Percentiles rank a stretch among this genome's conserved stretches.
Evolutionary conservation across 2,329 filamentous ascomycete species (phyloP).

Genomic region (Blumeriella jaapii): DNA sequence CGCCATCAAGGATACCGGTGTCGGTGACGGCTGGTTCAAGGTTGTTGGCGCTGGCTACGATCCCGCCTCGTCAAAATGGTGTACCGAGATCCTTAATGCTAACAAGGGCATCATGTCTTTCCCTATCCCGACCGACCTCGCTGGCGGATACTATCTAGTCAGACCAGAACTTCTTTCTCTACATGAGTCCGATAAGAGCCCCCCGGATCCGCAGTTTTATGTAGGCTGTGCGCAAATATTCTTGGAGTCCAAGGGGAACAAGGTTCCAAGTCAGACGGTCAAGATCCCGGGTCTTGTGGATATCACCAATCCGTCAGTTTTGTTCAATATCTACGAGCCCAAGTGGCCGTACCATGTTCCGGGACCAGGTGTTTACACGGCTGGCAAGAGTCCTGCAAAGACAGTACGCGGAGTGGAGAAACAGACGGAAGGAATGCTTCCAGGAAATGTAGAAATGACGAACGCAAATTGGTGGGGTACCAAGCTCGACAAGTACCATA

Average conservation of each 20-base stretch:
- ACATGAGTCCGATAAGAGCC: constrained; percentile 43
- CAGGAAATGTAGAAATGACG: constrained; percentile 45
- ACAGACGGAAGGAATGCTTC: constrained; percentile 40
- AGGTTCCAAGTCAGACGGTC: constrained; percentile 41
- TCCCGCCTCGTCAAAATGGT: constrained; percentile 45
- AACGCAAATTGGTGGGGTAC: constrained; percentile 65
- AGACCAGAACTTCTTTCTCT: constrained; percentile 60
- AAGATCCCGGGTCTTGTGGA: constrained; percentile 56
- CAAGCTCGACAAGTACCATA: constrained; percentile 45
- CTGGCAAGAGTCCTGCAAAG: not conserved
- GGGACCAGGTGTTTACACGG: constrained; percentile 35
- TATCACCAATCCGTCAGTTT: constrained; percentile 41
- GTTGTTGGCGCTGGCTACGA: constrained; percentile 35
- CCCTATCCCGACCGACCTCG: constrained; percentile 47
- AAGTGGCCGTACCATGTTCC: constrained; percentile 45
- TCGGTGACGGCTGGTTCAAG: constrained; percentile 57
- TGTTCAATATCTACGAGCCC: constrained; percentile 52
- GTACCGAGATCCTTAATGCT: constrained; percentile 55
- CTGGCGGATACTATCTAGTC: constrained; percentile 58
- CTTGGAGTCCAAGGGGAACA: constrained; percentile 38
- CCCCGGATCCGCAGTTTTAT: constrained; percentile 60
- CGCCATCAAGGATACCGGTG: constrained; percentile 39
- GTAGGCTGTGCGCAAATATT: constrained; percentile 61
- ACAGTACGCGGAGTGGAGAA: constrained; percentile 1
- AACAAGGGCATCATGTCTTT: constrained; percentile 54